Conservation (phyloP, 257 asterid species). For the Forsythia suspensa region DNA sequence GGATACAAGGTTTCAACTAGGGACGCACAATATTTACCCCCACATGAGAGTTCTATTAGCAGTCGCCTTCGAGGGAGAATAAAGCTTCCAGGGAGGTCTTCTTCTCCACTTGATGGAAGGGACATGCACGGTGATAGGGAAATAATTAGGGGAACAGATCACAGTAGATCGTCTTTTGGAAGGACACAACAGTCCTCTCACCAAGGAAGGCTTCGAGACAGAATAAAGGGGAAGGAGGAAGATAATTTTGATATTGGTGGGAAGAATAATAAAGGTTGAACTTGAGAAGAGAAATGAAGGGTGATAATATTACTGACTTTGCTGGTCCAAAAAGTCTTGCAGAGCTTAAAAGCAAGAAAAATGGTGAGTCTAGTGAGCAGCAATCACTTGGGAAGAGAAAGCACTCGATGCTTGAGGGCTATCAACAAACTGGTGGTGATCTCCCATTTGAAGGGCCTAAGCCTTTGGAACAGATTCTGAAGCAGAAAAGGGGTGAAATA, state of each 20-base stretch:
- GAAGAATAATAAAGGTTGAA: slow-evolving; percentile 43
- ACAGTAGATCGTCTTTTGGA: slow-evolving; percentile 45
- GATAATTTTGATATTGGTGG: slow-evolving; percentile 42
- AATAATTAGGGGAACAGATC: slow-evolving; percentile 41
- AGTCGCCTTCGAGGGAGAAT: slow-evolving; percentile 83
- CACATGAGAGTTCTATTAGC: slow-evolving; percentile 51
- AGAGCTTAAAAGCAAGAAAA: slow-evolving; percentile 65
- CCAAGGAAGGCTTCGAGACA: slow-evolving; percentile 59
- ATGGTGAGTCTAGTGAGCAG: slow-evolving; percentile 38
- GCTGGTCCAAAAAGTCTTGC: slow-evolving; percentile 74
- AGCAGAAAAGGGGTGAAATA: slow-evolving; percentile 66
- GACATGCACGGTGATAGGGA: slow-evolving; percentile 39
- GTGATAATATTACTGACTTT: slow-evolving; percentile 42
- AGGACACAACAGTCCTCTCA: slow-evolving; percentile 40
- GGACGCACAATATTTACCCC: slow-evolving; percentile 35
- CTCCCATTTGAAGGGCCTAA: slow-evolving; percentile 87
- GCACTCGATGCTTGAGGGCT: slow-evolving; percentile 34
- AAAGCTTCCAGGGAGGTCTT: slow-evolving; percentile 54
- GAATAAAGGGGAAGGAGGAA: slow-evolving; percentile 57
- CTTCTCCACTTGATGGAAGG: slow-evolving; percentile 39
- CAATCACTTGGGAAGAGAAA: slow-evolving; percentile 73
- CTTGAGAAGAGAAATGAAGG: slow-evolving; percentile 45
- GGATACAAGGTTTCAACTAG: slow-evolving; percentile 42
- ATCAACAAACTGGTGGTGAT: slow-evolving; percentile 41
- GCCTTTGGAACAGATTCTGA: slow-evolving; percentile 85